These are phyloP conservation scores for Cyberlindnera galapagoensis DNA, from an alignment of 805 yeast genomes.

Conservation along the genomic window DNA sequence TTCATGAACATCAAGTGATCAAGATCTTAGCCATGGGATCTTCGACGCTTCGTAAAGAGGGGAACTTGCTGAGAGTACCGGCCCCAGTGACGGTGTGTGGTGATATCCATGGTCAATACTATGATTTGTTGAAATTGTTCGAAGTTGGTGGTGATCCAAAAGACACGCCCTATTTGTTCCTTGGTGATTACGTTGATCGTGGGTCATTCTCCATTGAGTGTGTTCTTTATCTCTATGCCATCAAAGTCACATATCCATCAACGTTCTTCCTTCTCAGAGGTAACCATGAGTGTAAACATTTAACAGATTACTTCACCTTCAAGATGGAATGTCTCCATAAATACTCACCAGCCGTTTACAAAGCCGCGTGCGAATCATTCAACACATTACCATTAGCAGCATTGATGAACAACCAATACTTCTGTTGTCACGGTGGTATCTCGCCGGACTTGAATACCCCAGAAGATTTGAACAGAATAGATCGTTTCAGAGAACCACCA, in stretches of 20 bases:
- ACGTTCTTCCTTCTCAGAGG: conserved; percentile 84
- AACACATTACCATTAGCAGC: conserved; percentile 90
- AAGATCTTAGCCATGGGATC: conserved; percentile 64
- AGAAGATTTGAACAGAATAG: conserved; percentile 59
- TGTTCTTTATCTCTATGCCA: conserved; percentile 64
- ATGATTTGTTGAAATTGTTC: conserved; percentile 80
- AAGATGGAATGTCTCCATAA: conserved; percentile 86
- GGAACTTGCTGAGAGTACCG: conserved; percentile 72
- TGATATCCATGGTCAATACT: conserved; percentile 95
- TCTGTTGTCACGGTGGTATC: conserved; percentile 95
- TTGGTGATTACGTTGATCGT: conserved; percentile 95
- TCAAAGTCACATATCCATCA: conserved; percentile 69
- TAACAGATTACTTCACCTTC: conserved; percentile 91
- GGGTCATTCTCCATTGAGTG: conserved; percentile 88
- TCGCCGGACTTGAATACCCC: conserved; percentile 75
- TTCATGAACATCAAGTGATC: conserved; percentile 63
- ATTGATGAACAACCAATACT: conserved; percentile 85
- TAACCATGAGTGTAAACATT: conserved; percentile 90
- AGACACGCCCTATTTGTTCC: conserved; percentile 68
- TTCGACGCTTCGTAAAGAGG: conserved; percentile 56
- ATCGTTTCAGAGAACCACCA: conserved; percentile 90
- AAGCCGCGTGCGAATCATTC: conserved; percentile 70
- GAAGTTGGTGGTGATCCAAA: conserved; percentile 91
- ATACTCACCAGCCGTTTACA: conserved; percentile 59
- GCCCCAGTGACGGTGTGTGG: conserved; percentile 97